Percentiles rank a stretch among this genome's conserved stretches.
phyloP scores from a whole-genome alignment of 2,329 filamentous ascomycete genomes.

The Phialophora expanda region DNA sequence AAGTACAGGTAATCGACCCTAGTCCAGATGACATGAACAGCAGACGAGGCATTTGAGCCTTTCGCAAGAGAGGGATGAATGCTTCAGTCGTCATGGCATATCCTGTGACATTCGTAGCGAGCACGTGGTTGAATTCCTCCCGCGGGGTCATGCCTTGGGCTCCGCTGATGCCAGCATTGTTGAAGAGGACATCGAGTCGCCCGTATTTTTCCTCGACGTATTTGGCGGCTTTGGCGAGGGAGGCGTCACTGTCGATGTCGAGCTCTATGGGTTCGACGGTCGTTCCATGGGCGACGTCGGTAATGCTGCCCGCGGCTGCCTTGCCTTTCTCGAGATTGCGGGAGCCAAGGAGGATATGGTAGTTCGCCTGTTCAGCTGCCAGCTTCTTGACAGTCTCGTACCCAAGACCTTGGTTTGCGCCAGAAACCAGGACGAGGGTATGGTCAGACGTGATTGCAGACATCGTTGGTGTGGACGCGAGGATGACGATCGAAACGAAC shows the following conservation, averaged over 20 bases:
- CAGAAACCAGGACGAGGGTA: slow-evolving; percentile 32
- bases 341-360: slow-evolving; percentile 42
- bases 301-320: slow-evolving; percentile 36
- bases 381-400: slow-evolving; percentile 35
- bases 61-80: slow-evolving; percentile 32
- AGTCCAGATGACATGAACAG: slow-evolving; percentile 35
- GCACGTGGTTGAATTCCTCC: slow-evolving; percentile 31
- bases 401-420: slow-evolving; percentile 35
- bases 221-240: slow-evolving; percentile 31
- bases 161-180: slow-evolving; percentile 35
- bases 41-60: slow-evolving; percentile 28
- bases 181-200: slow-evolving; percentile 37
- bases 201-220: slow-evolving; percentile 31
- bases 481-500: background rate
- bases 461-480: background rate
- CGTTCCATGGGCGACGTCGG: slow-evolving; percentile 19
- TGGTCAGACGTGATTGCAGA: slow-evolving; percentile 16
- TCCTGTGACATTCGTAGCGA: slow-evolving; percentile 31
- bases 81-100: slow-evolving; percentile 30
- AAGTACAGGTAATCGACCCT: slow-evolving; percentile 20
- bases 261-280: slow-evolving; percentile 26
- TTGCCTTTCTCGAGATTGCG: slow-evolving; percentile 46
- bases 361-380: slow-evolving; percentile 45
- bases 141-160: slow-evolving; percentile 16
- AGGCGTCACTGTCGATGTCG: slow-evolving; percentile 28